Percentiles rank a stretch among this genome's conserved stretches.
Evolutionary conservation across 1,284 basidiomycete genomes (phyloP).

Genomic region (Boletus mariae): DNA sequence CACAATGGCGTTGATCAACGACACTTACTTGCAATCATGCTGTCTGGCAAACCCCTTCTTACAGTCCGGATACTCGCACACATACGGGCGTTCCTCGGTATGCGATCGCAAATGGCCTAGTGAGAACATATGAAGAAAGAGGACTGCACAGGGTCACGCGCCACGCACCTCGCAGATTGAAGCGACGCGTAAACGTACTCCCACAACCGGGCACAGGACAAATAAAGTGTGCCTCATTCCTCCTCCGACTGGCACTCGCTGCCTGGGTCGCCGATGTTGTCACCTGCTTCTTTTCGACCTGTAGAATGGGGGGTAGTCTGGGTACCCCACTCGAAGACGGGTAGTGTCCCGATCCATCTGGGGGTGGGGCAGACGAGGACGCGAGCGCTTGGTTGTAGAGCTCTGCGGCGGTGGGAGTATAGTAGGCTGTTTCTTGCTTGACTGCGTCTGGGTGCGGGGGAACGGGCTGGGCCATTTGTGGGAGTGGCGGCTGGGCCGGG

Average conservation of each 20-base stretch:
- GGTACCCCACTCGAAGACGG: slow-evolving; percentile 53
- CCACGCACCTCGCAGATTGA: slow-evolving; percentile 72
- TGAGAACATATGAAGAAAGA: slow-evolving; percentile 4
- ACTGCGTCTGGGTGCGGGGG: slow-evolving; percentile 11
- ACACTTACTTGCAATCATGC: slow-evolving; percentile 90
- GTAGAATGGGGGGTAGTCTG: slow-evolving; percentile 75
- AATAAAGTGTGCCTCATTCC: slow-evolving; percentile 87
- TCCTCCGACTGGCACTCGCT: slow-evolving; percentile 83
- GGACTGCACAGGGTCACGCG: background rate
- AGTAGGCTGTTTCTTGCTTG: slow-evolving; percentile 37
- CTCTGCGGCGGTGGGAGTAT: slow-evolving; percentile 43
- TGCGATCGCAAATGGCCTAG: slow-evolving; percentile 92
- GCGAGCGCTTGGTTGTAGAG: slow-evolving; percentile 44
- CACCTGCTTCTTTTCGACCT: slow-evolving; percentile 89
- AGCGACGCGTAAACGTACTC: slow-evolving; percentile 88
- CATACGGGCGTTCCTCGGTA: slow-evolving; percentile 91
- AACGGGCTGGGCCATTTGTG: slow-evolving; percentile 16
- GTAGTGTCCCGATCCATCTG: slow-evolving; percentile 44
- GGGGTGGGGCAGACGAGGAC: slow-evolving; percentile 23
- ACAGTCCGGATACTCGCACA: slow-evolving; percentile 91
- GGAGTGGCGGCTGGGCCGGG: slow-evolving; percentile 32
- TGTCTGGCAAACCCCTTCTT: slow-evolving; percentile 92
- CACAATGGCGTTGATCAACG: slow-evolving; percentile 8
- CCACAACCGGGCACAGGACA: slow-evolving; percentile 95
- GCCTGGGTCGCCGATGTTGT: slow-evolving; percentile 93